phyloP scores from a whole-genome alignment of 1,284 basidiomycete species.

The Irpex lacteus region DNA sequence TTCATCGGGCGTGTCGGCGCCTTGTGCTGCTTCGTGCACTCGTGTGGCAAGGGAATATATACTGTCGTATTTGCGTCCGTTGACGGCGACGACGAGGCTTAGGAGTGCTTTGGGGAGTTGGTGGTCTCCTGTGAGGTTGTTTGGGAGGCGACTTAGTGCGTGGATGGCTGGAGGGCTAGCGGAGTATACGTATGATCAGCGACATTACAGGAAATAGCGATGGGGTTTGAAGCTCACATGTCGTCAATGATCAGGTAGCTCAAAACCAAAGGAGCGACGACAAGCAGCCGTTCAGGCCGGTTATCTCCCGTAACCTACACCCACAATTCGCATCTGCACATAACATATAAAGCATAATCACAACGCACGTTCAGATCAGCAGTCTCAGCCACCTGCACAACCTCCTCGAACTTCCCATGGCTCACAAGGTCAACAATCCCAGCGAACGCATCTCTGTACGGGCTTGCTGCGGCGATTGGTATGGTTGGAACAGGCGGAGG shows the following conservation, averaged over 20 bases:
- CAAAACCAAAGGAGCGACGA: conserved; percentile 56
- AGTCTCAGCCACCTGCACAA: conserved; percentile 48
- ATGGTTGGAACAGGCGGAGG: conserved; percentile 13
- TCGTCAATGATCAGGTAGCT: conserved; percentile 60
- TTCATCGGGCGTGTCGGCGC: conserved; percentile 42
- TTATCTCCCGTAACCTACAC: conserved; percentile 38
- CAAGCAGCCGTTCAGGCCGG: conserved; percentile 44
- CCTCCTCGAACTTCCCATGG: conserved; percentile 39
- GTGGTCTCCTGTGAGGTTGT: conserved; percentile 33
- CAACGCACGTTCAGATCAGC: conserved; percentile 50
- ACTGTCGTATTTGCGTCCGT: conserved; percentile 49
- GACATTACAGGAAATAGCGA: too few relatives aligned
- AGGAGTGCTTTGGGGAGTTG: conserved; percentile 45
- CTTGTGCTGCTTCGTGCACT: conserved; percentile 39
- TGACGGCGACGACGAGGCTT: conserved; percentile 46
- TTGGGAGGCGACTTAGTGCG: conserved; percentile 52
- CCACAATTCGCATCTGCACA: conserved; percentile 1
- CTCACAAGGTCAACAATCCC: conserved; percentile 42
- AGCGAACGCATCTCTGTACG: conserved; percentile 34
- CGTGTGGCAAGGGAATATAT: conserved; percentile 49
- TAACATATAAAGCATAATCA: not conserved
- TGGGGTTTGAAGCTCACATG: too few relatives aligned
- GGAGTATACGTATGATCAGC: too few relatives aligned
- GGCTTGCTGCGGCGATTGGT: conserved; percentile 2
- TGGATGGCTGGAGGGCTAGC: conserved; percentile 55